Evolutionary conservation across 257 asterid species (phyloP), one percentile per base, ranked within the genome.

Genomic region (Solanum tarapatanum): DNA sequence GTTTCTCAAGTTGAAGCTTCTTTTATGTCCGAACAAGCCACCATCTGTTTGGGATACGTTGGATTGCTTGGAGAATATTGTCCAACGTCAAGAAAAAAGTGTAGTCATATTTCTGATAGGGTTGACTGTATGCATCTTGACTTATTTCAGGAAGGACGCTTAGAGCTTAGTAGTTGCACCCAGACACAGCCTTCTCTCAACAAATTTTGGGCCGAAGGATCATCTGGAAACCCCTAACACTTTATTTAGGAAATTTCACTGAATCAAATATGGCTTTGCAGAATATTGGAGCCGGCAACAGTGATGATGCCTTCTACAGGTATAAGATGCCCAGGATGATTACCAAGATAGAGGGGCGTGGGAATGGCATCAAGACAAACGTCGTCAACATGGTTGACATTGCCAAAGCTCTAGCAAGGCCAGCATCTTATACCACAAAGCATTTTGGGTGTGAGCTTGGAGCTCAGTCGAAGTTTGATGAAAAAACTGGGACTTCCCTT

Each of bases 291-390:
- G 93, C 91, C 26, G 64, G 90, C 86, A 91, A 91, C 91, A 88
- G 90, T 51, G 93, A 91, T 89, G 93, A 91, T 88, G 91, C 93
- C 91, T 91, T 91, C 88, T 91, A 89, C 86, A 82, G 93, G 87
- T 91, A 91, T n/a, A 91, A 91, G 91, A 91, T 91, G 93, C 93
- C 93, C 12, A 91, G 84, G 83, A 91, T 91, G 93, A 87, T 91
- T 21, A 91, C 92, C 8, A 91, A 91, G 86, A 88, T 88, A 60
- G 93, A 91, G 88, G 93, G 93, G 3, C 93, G 93, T 72, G 93
- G 93, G 33, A 91, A 91, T 84, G 93, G 93, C 70, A 91, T 91
- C 90, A 91, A 89, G 89, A 91, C 93, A 11, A 91, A 91, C 77
- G 60, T 91, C 2, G 93, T 91, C 70, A 89, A 91, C 90, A 91